Conservation (phyloP, 768 basidiomycete species). For the Mycena chlorophos region DNA sequence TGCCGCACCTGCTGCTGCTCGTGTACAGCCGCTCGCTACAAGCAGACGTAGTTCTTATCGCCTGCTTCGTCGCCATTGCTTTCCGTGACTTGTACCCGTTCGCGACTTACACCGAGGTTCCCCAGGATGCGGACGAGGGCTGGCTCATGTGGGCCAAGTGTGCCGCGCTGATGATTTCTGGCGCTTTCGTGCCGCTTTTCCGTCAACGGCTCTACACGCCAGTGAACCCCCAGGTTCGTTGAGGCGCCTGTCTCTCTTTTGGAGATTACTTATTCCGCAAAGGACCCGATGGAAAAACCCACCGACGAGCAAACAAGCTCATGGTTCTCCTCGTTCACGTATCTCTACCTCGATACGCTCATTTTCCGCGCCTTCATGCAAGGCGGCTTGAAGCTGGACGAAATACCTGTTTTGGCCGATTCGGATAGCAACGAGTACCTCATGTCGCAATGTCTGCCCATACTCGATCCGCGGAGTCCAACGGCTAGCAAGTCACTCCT, state of each 20-base stretch:
- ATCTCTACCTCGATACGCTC: slow-evolving; percentile 46
- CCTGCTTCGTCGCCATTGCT: slow-evolving; percentile 6
- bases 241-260: background rate
- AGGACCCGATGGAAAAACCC: slow-evolving; percentile 25
- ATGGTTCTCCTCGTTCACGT: slow-evolving; percentile 26
- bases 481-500: slow-evolving; percentile 7
- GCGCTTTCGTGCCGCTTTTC: slow-evolving; percentile 43
- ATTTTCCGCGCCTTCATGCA: slow-evolving; percentile 38
- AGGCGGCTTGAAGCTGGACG: slow-evolving; percentile 37
- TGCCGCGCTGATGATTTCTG: slow-evolving; percentile 37
- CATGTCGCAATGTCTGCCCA: slow-evolving; percentile 34
- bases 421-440: slow-evolving; percentile 39
- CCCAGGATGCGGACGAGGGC: slow-evolving; percentile 39
- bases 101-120: slow-evolving; percentile 41
- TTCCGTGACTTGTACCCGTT: slow-evolving; percentile 49
- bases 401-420: slow-evolving; percentile 52
- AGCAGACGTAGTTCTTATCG: slow-evolving; percentile 6
- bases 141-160: slow-evolving; percentile 45
- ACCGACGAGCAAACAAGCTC: slow-evolving; percentile 43
- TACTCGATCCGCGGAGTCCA: slow-evolving; percentile 12
- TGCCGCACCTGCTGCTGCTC: slow-evolving; percentile 1
- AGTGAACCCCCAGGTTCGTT: slow-evolving; percentile 39
- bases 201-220: slow-evolving; percentile 47
- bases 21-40: background rate
- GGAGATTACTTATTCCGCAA: background rate